Percentiles rank a stretch among this genome's conserved stretches.
Evolutionary conservation across 2,329 filamentous ascomycete genomes (phyloP).

Genomic region (Aspergillus sp.): DNA sequence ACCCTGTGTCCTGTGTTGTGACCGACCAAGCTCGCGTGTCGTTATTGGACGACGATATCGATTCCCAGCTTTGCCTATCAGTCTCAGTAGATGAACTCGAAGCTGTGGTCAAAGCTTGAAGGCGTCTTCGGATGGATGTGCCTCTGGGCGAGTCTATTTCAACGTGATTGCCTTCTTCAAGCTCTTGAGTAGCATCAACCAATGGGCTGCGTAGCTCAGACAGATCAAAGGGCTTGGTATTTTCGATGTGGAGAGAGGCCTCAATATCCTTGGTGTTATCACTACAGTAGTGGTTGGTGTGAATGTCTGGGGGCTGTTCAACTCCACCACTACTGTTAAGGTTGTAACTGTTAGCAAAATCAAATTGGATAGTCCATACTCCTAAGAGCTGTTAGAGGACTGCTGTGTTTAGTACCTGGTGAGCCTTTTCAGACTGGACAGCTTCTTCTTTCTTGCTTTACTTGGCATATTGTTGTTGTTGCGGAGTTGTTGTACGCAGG

Average conservation of each 20-base stretch:
- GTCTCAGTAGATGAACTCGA: background rate
- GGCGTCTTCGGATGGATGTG: background rate
- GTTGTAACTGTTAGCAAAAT: background rate
- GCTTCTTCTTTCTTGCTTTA: constrained; percentile 6
- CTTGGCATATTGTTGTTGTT: background rate
- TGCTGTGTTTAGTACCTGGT: background rate
- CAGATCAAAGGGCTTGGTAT: background rate
- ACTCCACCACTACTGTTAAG: background rate
- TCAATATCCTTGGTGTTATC: constrained; percentile 8
- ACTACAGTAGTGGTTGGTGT: background rate
- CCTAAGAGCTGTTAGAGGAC: background rate
- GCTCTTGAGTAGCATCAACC: background rate
- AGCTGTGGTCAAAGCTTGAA: constrained; percentile 4
- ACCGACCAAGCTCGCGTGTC: background rate
- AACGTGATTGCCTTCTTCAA: background rate
- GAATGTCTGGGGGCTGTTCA: background rate
- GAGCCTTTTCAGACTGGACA: background rate
- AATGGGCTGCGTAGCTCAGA: background rate
- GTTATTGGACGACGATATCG: constrained; percentile 1
- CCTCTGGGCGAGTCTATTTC: background rate
- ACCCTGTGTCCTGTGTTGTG: constrained; percentile 2
- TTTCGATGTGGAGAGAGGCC: constrained; percentile 6
- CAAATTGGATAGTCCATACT: background rate
- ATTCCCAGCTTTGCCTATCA: constrained; percentile 3
- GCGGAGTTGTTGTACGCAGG: background rate